Percentiles rank a stretch among this genome's conserved stretches.
phyloP scores from a whole-genome alignment of 495 filamentous ascomycete species.

The Aspergillus funiculosus region DNA sequence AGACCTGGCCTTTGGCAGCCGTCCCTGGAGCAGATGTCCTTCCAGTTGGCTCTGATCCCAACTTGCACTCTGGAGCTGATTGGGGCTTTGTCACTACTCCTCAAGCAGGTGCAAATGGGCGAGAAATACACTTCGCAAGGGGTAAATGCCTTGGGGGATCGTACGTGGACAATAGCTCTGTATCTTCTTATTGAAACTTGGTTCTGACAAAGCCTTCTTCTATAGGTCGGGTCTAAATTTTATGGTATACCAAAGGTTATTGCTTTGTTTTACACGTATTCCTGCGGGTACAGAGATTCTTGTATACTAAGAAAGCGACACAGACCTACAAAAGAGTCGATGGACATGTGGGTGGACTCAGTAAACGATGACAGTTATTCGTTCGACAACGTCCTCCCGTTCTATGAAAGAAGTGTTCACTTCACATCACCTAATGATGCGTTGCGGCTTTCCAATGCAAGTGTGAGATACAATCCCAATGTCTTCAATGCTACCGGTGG shows the following conservation, averaged over 20 bases:
- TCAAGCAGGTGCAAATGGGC: conserved; percentile 28
- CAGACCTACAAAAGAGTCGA: conserved; percentile 35
- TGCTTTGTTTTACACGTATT: neutral
- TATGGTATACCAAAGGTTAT: conserved; percentile 37
- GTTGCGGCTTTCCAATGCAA: conserved; percentile 35
- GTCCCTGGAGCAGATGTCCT: conserved; percentile 39
- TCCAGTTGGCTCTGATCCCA: conserved; percentile 29
- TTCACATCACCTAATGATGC: conserved; percentile 48
- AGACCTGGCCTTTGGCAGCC: conserved; percentile 34
- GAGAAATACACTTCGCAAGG: conserved; percentile 36
- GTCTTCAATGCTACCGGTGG: conserved; percentile 28
- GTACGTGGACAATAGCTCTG: conserved; percentile 17
- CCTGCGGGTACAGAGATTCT: too few relatives aligned
- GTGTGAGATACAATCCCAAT: conserved; percentile 35
- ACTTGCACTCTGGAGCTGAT: conserved; percentile 36
- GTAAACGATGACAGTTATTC: conserved; percentile 52
- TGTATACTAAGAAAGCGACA: neutral
- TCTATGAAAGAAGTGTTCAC: conserved; percentile 46
- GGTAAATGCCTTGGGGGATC: conserved; percentile 38
- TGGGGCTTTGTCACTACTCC: conserved; percentile 42
- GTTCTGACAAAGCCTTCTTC: neutral
- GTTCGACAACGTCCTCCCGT: conserved; percentile 48
- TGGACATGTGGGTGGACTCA: conserved; percentile 50
- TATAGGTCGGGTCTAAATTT: conserved; percentile 30
- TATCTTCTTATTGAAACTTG: neutral